Conservation (phyloP, 257 asterid species). For the Solanum habrochaites region DNA sequence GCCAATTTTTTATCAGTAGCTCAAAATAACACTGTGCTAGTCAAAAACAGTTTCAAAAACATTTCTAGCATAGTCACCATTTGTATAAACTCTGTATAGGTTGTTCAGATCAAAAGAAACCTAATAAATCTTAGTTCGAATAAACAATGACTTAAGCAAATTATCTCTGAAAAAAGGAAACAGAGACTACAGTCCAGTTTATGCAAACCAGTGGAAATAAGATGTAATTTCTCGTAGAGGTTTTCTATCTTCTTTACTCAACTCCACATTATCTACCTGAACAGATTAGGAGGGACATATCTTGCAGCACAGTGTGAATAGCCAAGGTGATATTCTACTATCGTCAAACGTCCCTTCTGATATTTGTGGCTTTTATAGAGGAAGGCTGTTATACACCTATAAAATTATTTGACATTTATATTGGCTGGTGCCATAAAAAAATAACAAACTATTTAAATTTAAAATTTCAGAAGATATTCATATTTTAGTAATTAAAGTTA, state of each 20-base stretch:
- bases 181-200: background rate
- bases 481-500: background rate
- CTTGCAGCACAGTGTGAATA: background rate
- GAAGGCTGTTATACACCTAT: background rate
- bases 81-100: background rate
- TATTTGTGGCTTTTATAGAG: background rate
- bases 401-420: background rate
- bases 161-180: background rate
- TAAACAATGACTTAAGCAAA: background rate
- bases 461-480: background rate
- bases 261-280: background rate
- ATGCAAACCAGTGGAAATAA: background rate
- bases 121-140: background rate
- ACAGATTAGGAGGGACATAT: background rate
- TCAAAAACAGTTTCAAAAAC: background rate
- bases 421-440: background rate
- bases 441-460: background rate
- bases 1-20: background rate
- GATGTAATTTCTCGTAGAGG: background rate
- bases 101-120: background rate
- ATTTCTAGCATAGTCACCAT: background rate
- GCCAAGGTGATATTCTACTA: background rate
- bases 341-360: background rate
- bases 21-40: background rate
- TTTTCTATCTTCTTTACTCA: background rate